Base-by-base conservation (phyloP, 164 flowering plant species). In the Umbellularia californica region DNA sequence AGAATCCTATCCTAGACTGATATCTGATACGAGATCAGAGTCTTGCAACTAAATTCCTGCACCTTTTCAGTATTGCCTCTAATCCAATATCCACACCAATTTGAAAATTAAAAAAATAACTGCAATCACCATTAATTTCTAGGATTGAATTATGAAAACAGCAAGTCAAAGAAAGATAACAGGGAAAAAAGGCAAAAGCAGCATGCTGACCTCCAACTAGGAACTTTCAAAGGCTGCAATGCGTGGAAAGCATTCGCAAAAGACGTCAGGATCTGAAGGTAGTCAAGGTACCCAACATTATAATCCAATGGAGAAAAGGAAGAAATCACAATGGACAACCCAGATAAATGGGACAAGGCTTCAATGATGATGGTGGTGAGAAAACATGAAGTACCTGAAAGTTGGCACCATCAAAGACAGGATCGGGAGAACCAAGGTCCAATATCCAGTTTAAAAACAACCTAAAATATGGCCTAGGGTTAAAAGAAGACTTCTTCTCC, bases 401-500 rank as follows among this genome's bases (percentile, higher is more conserved):
- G 80, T 81, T 89, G 69, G 87, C 80, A 78, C 91, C 89, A 83
- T 94, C 97, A 80, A 81, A 72, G n/a, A 81, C 82, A 68, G 92
- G 88, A 9, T 94, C 97, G 35, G 82, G 72, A 35, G 95, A 87
- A 76, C 84, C 80, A 62, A 96, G 86, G 78, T 96, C 98, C 50
- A 82, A 74, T 24, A 96, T 79, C 94, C 94, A 92, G 78, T 93
- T 89, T n/a, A 92, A 84, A 75, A 92, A 96, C 79, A 96, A 73
- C 84, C 99, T 84, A 71, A 90, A 96, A 82, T 90, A 92, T 25
- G 98, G 97, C 76, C 97, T 92, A 0, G 99, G 92, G 80, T 90
- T 91, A 72, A 96, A 92, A 68, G 90, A 81, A 27, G 79, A 47
- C 77, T 87, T 92, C 85, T 89, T 96, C 72, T 92, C 98, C 71